phyloP scores from a whole-genome alignment of 805 yeast genomes.

The Starmerella kuoi region DNA sequence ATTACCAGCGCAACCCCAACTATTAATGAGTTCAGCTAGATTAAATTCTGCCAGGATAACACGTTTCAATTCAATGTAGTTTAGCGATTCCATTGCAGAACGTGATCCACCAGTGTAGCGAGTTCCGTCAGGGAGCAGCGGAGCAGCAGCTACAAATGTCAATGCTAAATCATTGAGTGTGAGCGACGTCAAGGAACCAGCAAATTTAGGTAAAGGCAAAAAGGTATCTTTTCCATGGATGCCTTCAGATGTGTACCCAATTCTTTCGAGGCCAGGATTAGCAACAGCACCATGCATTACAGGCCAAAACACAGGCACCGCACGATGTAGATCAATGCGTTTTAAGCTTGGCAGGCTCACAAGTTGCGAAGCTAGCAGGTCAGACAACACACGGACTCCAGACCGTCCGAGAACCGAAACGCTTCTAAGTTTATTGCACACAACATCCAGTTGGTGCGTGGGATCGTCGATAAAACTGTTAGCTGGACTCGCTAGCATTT shows the following conservation, averaged over 20 bases:
- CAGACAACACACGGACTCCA: conserved; percentile 5
- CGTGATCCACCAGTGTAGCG: conserved; percentile 4
- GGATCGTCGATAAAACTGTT: not conserved
- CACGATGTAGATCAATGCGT: conserved; percentile 16
- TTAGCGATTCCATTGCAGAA: conserved; percentile 2
- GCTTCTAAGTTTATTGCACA: conserved; percentile 1
- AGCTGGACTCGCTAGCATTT: not conserved
- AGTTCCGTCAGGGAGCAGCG: conserved; percentile 3
- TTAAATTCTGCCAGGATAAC: conserved; percentile 4
- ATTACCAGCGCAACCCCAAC: conserved; percentile 11
- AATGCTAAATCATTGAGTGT: conserved; percentile 17
- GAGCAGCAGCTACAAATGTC: not conserved
- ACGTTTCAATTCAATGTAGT: conserved; percentile 19
- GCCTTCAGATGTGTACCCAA: conserved; percentile 20
- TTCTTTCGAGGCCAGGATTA: conserved; percentile 8
- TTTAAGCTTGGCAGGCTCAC: conserved; percentile 4
- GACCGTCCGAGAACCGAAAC: conserved; percentile 10
- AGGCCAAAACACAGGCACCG: conserved; percentile 13
- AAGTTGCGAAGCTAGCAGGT: conserved; percentile 2
- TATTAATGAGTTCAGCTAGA: conserved; percentile 10
- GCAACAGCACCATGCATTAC: conserved; percentile 5
- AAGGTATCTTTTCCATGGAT: not conserved
- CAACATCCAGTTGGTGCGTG: not conserved
- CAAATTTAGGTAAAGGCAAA: conserved; percentile 13
- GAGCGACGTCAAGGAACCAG: conserved; percentile 6